A percentile compares a stretch with the other conserved stretches of the same genome.
Conservation (phyloP, 2,329 filamentous ascomycete species). For the Scorias spongiosa region DNA sequence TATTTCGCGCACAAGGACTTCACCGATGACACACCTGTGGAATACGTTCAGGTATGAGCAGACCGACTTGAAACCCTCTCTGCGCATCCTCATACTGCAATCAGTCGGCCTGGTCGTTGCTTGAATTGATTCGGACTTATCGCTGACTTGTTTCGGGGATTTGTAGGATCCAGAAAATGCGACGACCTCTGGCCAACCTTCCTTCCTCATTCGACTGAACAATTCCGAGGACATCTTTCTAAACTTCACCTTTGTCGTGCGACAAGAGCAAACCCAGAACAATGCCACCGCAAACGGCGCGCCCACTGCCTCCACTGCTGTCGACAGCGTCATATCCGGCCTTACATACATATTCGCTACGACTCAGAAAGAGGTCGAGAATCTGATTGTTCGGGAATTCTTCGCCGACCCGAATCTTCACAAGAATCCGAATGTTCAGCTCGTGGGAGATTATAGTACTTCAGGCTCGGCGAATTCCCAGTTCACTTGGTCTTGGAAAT, state of each 20-base stretch:
- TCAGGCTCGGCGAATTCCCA: constrained; percentile 68
- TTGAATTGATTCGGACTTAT: too few relatives aligned
- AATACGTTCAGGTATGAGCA: constrained; percentile 72
- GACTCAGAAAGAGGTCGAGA: constrained; percentile 75
- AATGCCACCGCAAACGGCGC: constrained; percentile 6
- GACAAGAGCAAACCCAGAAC: constrained; percentile 25
- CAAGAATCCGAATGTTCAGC: constrained; percentile 88
- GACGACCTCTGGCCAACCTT: constrained; percentile 34
- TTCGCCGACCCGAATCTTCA: constrained; percentile 94
- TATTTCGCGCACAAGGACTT: constrained; percentile 56
- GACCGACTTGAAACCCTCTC: neutral
- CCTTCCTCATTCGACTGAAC: constrained; percentile 70
- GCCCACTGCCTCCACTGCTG: constrained; percentile 27
- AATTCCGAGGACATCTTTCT: constrained; percentile 90
- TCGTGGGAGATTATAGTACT: constrained; percentile 85
- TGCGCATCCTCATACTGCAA: too few relatives aligned
- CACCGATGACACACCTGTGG: constrained; percentile 62
- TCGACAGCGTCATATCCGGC: constrained; percentile 69
- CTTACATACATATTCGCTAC: constrained; percentile 87
- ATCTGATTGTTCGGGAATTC: constrained; percentile 85
- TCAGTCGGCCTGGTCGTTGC: too few relatives aligned
- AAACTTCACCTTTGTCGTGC: constrained; percentile 77
- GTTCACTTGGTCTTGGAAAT: constrained; percentile 95
- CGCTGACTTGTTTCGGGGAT: too few relatives aligned
- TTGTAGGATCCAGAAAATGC: constrained; percentile 58